Percentiles rank a stretch among this genome's conserved stretches.
Conservation (phyloP, 1,139 yeast species). For the Eremothecium cymbalariae region DNA sequence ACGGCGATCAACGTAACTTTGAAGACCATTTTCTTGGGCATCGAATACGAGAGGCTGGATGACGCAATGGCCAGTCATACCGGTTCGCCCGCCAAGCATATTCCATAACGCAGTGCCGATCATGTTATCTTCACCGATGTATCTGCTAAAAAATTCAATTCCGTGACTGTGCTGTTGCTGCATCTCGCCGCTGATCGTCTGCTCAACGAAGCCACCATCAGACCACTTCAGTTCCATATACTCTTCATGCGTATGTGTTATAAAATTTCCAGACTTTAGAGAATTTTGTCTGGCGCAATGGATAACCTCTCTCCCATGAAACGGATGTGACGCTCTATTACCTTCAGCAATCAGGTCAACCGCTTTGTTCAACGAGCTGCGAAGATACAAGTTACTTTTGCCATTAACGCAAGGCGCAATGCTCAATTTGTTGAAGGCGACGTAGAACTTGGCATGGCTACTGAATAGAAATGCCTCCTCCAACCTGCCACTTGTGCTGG, state of each 20-base stretch:
- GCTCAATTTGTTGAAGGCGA: constrained; percentile 64
- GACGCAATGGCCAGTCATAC: constrained; percentile 70
- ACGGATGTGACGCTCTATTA: constrained; percentile 17
- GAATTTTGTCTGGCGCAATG: constrained; percentile 8
- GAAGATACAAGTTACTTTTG: constrained; percentile 73
- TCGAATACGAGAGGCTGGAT: constrained; percentile 62
- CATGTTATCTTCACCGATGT: constrained; percentile 91
- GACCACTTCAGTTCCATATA: not conserved
- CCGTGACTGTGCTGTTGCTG: constrained; percentile 35
- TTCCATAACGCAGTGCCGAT: constrained; percentile 84
- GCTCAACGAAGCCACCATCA: constrained; percentile 1
- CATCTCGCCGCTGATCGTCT: constrained; percentile 3
- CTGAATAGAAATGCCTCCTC: constrained; percentile 84
- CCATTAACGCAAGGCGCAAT: constrained; percentile 91
- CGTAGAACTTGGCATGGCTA: constrained; percentile 78
- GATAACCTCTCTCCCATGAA: constrained; percentile 8
- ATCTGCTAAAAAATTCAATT: constrained; percentile 63
- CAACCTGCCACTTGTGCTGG: constrained; percentile 49
- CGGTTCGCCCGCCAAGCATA: constrained; percentile 57
- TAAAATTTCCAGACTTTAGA: not conserved
- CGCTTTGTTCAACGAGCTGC: constrained; percentile 59
- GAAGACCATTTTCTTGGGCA: constrained; percentile 33
- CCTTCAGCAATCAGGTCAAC: constrained; percentile 37
- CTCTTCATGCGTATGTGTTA: not conserved
- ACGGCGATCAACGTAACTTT: constrained; percentile 58